Evolutionary conservation across 192 early-diverging fungal genomes (phyloP).

Genomic region (Podila epigama): DNA sequence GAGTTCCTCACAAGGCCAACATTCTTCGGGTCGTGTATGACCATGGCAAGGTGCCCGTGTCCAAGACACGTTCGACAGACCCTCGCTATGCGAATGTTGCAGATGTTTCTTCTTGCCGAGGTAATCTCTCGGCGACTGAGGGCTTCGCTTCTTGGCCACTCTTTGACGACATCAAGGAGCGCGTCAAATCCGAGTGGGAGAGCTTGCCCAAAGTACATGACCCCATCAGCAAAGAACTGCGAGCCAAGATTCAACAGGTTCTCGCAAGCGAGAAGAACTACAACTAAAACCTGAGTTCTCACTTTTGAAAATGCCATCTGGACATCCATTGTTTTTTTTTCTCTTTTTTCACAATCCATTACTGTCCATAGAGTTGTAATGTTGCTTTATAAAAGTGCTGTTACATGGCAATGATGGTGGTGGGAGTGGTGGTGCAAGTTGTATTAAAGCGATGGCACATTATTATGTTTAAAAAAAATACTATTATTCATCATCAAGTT

Average conservation of each 20-base stretch:
- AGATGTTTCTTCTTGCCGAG: not conserved
- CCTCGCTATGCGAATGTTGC: not conserved
- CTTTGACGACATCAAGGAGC: conserved; percentile 64
- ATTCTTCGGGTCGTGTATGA: conserved; percentile 71
- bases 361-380: not conserved
- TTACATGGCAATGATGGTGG: too few species aligned
- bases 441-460: not conserved
- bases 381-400: too few species aligned
- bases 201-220: conserved; percentile 53
- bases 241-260: conserved; percentile 26
- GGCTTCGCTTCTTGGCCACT: conserved; percentile 57
- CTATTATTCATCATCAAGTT: not conserved
- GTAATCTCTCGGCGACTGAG: conserved; percentile 8
- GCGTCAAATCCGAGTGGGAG: conserved; percentile 67
- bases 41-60: conserved; percentile 53
- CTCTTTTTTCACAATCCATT: not conserved
- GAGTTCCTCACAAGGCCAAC: conserved; percentile 45
- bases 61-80: conserved; percentile 1
- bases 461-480: not conserved
- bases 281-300: too few species aligned
- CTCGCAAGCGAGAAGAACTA: conserved; percentile 1
- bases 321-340: not conserved
- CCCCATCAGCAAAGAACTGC: conserved; percentile 46
- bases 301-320: too few species aligned
- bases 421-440: too few species aligned